A percentile compares a stretch with the other conserved stretches of the same genome.
phyloP scores from a whole-genome alignment of 805 yeast species.

The Lachancea meyersii region DNA sequence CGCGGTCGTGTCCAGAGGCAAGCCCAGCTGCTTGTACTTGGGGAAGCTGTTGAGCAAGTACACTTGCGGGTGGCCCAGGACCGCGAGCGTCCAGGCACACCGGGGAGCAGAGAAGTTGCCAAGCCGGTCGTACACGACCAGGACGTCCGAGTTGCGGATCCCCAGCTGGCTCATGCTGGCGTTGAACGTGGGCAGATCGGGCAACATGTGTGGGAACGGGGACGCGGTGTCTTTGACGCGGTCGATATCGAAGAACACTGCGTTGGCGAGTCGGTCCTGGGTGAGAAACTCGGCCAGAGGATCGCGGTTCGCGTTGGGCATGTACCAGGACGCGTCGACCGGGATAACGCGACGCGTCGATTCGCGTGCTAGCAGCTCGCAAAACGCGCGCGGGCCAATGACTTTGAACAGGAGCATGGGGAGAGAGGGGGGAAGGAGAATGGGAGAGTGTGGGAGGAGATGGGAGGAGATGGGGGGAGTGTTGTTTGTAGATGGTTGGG shows the following conservation, averaged over 20 bases:
- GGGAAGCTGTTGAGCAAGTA: slow-evolving; percentile 65
- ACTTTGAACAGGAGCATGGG: slow-evolving; percentile 16
- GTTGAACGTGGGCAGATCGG: slow-evolving; percentile 52
- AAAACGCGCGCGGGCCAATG: slow-evolving; percentile 25
- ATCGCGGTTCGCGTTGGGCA: slow-evolving; percentile 65
- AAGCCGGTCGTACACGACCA: slow-evolving; percentile 78
- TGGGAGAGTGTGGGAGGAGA: too few relatives aligned
- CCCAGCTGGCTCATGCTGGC: slow-evolving; percentile 50
- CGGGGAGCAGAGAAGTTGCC: slow-evolving; percentile 88
- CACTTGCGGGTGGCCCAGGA: slow-evolving; percentile 71
- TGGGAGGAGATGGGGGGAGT: too few relatives aligned
- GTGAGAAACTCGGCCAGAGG: slow-evolving; percentile 52
- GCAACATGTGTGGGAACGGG: slow-evolving; percentile 88
- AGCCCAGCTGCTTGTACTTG: slow-evolving; percentile 42
- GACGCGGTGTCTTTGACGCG: slow-evolving; percentile 52
- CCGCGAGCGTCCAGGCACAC: slow-evolving; percentile 82
- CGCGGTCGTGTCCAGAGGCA: slow-evolving; percentile 38
- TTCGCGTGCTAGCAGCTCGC: slow-evolving; percentile 19
- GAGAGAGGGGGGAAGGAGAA: slow-evolving; percentile 42
- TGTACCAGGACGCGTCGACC: slow-evolving; percentile 87
- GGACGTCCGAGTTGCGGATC: slow-evolving; percentile 44
- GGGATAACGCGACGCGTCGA: slow-evolving; percentile 41
- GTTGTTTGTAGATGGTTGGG: too few relatives aligned
- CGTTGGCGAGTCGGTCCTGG: slow-evolving; percentile 52
- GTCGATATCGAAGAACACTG: slow-evolving; percentile 78